phyloP scores from a whole-genome alignment of 345 rosid genomes.

The Toxicodendron radicans region DNA sequence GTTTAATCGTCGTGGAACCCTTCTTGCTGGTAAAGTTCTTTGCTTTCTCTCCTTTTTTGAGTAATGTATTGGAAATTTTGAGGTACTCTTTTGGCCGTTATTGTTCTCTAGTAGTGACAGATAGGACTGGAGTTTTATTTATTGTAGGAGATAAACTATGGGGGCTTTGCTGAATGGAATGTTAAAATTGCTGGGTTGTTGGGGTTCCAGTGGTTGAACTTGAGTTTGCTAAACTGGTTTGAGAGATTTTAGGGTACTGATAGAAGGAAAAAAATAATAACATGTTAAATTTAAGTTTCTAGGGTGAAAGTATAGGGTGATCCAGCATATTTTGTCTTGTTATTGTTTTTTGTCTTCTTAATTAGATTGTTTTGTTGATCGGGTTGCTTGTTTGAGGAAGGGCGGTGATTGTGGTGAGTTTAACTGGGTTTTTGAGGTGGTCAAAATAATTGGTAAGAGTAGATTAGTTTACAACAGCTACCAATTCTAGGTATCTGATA shows the following conservation, averaged over 20 bases:
- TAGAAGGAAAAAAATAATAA: not conserved
- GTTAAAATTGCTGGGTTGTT: not conserved
- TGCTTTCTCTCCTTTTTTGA: not conserved
- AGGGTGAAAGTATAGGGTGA: not conserved
- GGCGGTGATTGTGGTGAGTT: not conserved
- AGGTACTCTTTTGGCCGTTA: not conserved
- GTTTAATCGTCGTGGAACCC: slow-evolving; percentile 96
- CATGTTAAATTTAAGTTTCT: not conserved
- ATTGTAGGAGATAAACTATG: not conserved
- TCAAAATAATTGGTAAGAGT: not conserved
- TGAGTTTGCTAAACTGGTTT: not conserved
- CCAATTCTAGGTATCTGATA: not conserved
- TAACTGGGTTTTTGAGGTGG: slow-evolving; percentile 4
- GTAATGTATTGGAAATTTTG: not conserved
- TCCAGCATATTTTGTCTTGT: not conserved
- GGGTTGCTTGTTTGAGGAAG: slow-evolving; percentile 6
- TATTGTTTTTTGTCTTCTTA: not conserved
- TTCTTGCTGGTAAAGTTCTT: slow-evolving; percentile 72
- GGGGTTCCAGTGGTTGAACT: no score
- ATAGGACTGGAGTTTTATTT: not conserved
- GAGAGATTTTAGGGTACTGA: not conserved
- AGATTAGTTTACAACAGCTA: not conserved
- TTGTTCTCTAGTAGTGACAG: not conserved
- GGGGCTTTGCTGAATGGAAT: not conserved
- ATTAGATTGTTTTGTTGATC: not conserved